Base-by-base conservation (phyloP, 371 early-diverging fungal genomes). In the Lichtheimia corymbifera region DNA sequence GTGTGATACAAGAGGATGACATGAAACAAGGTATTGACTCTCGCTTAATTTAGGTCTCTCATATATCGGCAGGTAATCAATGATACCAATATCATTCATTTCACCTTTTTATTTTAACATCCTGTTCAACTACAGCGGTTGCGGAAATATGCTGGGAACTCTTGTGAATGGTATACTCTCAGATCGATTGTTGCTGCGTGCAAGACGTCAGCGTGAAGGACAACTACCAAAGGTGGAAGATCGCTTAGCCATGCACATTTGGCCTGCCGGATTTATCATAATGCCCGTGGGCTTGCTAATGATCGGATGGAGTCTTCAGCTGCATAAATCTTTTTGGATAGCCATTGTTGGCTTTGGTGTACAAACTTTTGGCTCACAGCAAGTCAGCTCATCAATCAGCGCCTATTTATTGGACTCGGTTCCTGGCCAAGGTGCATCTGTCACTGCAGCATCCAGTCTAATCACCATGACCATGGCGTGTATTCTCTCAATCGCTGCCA, bases 401-500 rank as follows among this genome's bases (percentile, higher is more conserved):
- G 78, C 74, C 0, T 80, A 80, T 30, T 51, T 76, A 3, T 75
- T 80, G 22, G 77, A 80, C 60, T 65, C 72, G 13, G 76, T 74
- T 20, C 65, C 69, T 14, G 78, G 78, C 5, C 70, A 74, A 49
- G 76, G 78, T 3, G 74, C 82, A 6, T 76, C 78, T 13, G 74
- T 68, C 7, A 74, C 76, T 2, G 81, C 81, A 2, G 76, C 78
- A 4, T 74, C 67, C 18, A 77, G 74, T 53, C 66, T 78, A 25
- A 59, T 74, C 50, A 62, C 73, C 0, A 76, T 76, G 77, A 54
- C 68, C 20, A 24, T 76, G 52, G 76, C 82, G 4, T 78, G 76
- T 58, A 44, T 72, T 51, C 60, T 70, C 9, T 70, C 77, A 1
- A 53, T 66, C 5, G 66, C 60, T 20, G 63, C 71, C 44, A 64